Evolutionary conservation across 2,329 filamentous ascomycete genomes (phyloP).

Genomic region (Ceratocystiopsis brevicomis): DNA sequence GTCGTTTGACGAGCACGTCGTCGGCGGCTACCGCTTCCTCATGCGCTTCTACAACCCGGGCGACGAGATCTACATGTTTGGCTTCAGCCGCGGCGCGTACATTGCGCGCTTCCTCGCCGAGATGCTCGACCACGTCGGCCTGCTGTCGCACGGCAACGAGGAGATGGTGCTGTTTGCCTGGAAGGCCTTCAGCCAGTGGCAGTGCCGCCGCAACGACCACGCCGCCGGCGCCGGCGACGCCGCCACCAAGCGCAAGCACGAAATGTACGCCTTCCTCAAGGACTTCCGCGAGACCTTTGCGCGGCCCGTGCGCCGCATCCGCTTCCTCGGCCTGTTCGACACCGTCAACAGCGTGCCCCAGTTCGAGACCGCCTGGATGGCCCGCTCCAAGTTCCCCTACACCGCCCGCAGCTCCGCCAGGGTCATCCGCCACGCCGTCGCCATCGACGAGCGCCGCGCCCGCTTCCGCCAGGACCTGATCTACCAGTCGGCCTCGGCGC

Average conservation of each 20-base stretch:
- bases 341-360: slow-evolving; percentile 64
- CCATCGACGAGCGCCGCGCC: slow-evolving; percentile 50
- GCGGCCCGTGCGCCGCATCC: slow-evolving; percentile 52
- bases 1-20: slow-evolving; percentile 66
- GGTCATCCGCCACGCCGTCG: slow-evolving; percentile 50
- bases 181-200: slow-evolving; percentile 63
- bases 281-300: slow-evolving; percentile 68
- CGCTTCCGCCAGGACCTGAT: slow-evolving; percentile 56
- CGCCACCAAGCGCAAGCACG: slow-evolving; percentile 22
- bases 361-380: slow-evolving; percentile 63
- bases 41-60: slow-evolving; percentile 52
- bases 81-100: slow-evolving; percentile 55
- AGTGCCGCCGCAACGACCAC: slow-evolving; percentile 27
- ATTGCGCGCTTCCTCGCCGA: slow-evolving; percentile 61
- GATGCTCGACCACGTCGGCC: slow-evolving; percentile 68
- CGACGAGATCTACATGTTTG: slow-evolving; percentile 53
- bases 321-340: slow-evolving; percentile 64
- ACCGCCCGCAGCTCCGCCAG: slow-evolving; percentile 37
- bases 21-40: slow-evolving; percentile 63
- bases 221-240: slow-evolving; percentile 18
- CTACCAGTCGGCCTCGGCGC: slow-evolving; percentile 24
- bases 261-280: slow-evolving; percentile 57
- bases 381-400: slow-evolving; percentile 58
- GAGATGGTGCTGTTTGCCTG: slow-evolving; percentile 72
- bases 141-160: slow-evolving; percentile 66